Base-by-base conservation (phyloP, 306 rosid species). In the Adenanthera pavonina region DNA sequence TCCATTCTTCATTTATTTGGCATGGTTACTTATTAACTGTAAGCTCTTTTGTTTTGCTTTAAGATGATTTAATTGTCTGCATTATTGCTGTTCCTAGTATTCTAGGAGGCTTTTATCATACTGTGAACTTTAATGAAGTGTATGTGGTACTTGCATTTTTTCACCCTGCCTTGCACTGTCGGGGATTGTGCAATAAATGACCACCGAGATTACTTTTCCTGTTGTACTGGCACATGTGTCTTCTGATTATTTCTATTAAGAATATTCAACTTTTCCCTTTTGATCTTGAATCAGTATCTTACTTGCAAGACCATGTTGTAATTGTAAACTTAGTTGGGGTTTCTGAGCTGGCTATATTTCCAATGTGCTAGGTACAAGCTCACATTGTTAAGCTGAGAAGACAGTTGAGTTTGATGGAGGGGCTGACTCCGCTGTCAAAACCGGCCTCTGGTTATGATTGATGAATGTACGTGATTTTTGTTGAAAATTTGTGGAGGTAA, bases 361-460 rank as follows among this genome's bases (percentile, higher is more conserved):
- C 73, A 69, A 78, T 81, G 82, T 89, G 72, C 52, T 85, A 93
- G 99, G 98, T 93, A 82, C 99, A 93, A 93, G 91, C 91, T 81
- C 99, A 95, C 86, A 93, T 93, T 80, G 85, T 87, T 57, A 93
- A 89, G 84, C 89, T 93, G 90, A 89, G 88, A 88, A 87, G 97
- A 84, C 97, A 93, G 86, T 78, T 95, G 74, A 93, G 88, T 78
- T 78, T 86, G 89, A 79, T 92, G 92, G 98, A 93, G 33, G 97
- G 97, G 74, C 74, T 72, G 60, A 97, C 95, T 76, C 95, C 86
- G 83, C 86, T 87, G 81, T 68, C 97, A 34, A 95, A 92, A 89
- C 87, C 91, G 25, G 84, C 92, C 30, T 75, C 97, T 70, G 92
- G 92, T 53, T 95, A 86, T 77, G 97, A 92, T 47, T 87, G 92